Evolutionary conservation across 495 filamentous ascomycete genomes (phyloP), one percentile per base, ranked within the genome.

Genomic region (Cercophora samala): DNA sequence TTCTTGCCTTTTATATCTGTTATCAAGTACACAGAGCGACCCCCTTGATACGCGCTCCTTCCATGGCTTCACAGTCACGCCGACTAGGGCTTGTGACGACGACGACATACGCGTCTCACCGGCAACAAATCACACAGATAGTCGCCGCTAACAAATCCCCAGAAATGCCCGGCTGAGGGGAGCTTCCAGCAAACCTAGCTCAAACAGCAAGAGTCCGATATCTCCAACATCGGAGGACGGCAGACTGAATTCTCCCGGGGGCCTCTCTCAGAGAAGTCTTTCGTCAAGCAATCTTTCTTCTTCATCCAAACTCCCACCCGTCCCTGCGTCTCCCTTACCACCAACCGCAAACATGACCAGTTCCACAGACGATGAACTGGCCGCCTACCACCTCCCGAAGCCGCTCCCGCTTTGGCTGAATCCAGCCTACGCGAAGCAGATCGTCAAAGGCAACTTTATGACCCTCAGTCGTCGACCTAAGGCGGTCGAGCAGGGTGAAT

Each of bases 401-500:
- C 77, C 77, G 5, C 64, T 77, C 5, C 77, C 77, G 3, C 29
- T 78, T 42, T 80, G 77, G 77, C 68, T 80, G 11, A 78, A 91
- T 71, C 87, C 93, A 66, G 86, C 89, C 69, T 91, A 93, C 73
- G 88, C 90, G 55, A 89, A 88, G 70, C 85, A 96, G 68, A 94
- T 96, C 66, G 93, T 97, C 68, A 96, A 92, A 79, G 93, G 93
- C 56, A 97, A 97, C 78, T 97, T 97, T 76, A 92, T 96, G 90
- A 97, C 93, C 22, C 79, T 97, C 55, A 94, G 92, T 70, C 91
- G 91, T 61, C 90, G 91, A 74, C 93, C 93, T 9, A 91, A 91
- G 76, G 89, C 92, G 62, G 90, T 97, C 26, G 93, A 97, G 75
- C 84, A 91, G 67, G 93, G 92, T 37, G 93, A 97, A 74, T 97